phyloP scores from a whole-genome alignment of 805 yeast species.

The Candida ascalaphidarum region DNA sequence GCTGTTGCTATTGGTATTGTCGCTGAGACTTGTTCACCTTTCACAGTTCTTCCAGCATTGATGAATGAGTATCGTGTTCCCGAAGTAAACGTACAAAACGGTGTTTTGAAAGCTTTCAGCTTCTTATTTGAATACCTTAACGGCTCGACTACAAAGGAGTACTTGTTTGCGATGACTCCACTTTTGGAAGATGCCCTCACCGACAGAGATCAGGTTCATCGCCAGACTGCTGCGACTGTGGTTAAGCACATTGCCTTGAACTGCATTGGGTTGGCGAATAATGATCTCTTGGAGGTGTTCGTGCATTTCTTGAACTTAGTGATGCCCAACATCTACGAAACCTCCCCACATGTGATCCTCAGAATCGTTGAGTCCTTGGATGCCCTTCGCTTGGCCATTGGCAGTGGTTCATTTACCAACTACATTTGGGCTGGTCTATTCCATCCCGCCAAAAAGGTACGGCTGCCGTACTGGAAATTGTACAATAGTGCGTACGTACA shows the following conservation, averaged over 20 bases:
- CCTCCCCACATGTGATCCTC: conserved; percentile 89
- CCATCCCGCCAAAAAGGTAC: conserved; percentile 86
- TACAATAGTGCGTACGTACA: conserved; percentile 73
- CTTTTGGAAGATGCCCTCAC: conserved; percentile 82
- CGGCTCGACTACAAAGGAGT: conserved; percentile 63
- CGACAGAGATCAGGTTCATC: conserved; percentile 84
- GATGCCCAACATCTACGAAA: conserved; percentile 85
- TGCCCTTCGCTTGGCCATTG: conserved; percentile 62
- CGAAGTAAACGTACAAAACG: conserved; percentile 89
- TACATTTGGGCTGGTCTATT: conserved; percentile 85
- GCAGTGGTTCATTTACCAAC: conserved; percentile 65
- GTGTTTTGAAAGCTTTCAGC: conserved; percentile 83
- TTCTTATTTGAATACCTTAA: conserved; percentile 91
- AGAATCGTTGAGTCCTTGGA: conserved; percentile 78
- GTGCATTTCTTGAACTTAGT: conserved; percentile 73
- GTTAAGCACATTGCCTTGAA: conserved; percentile 75
- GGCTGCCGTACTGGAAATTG: conserved; percentile 78
- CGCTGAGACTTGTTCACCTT: conserved; percentile 88
- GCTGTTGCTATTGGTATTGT: conserved; percentile 98
- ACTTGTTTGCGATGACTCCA: conserved; percentile 72
- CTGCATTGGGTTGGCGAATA: conserved; percentile 65
- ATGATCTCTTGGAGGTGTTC: conserved; percentile 56
- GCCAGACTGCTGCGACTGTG: conserved; percentile 92
- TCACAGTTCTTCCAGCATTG: conserved; percentile 86
- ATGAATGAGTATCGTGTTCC: conserved; percentile 95